phyloP scores from a whole-genome alignment of 805 yeast species.

The Yarrowia sp. region DNA sequence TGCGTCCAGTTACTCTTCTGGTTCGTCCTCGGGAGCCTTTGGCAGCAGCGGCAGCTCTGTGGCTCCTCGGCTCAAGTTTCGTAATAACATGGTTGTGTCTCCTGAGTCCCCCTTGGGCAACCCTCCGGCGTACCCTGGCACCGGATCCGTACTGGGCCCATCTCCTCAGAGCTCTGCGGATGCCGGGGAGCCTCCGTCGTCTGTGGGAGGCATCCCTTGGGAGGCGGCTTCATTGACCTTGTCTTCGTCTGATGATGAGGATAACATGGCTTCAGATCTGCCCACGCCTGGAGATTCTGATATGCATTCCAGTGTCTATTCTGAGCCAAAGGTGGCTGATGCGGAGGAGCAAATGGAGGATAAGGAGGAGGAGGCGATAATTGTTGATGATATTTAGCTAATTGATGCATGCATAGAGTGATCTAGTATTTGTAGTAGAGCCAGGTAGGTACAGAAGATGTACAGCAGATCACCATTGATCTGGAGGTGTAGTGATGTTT shows the following conservation, averaged over 20 bases:
- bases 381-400: slow-evolving; percentile 33
- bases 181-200: slow-evolving; percentile 14
- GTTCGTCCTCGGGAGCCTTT: slow-evolving; percentile 21
- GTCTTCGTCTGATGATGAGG: slow-evolving; percentile 33
- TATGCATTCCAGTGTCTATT: slow-evolving; percentile 32
- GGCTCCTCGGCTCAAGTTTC: slow-evolving; percentile 33
- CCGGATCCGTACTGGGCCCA: slow-evolving; percentile 31
- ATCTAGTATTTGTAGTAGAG: neutral
- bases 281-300: slow-evolving; percentile 36
- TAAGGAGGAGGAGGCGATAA: slow-evolving; percentile 17
- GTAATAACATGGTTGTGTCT: slow-evolving; percentile 19
- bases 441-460: neutral
- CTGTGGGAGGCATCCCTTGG: slow-evolving; percentile 31
- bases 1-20: slow-evolving; percentile 33
- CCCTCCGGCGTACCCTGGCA: slow-evolving; percentile 35
- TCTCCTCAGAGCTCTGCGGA: slow-evolving; percentile 38
- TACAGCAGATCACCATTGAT: no score
- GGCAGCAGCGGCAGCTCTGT: slow-evolving; percentile 23
- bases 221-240: slow-evolving; percentile 33
- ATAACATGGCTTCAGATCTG: slow-evolving; percentile 16
- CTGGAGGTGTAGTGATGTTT: no score
- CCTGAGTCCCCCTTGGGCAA: slow-evolving; percentile 23
- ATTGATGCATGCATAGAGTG: slow-evolving; percentile 32
- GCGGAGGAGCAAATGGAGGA: neutral
- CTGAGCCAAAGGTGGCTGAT: slow-evolving; percentile 24